A percentile compares a stretch with the other conserved stretches of the same genome.
phyloP scores from a whole-genome alignment of 495 filamentous ascomycete genomes.

The Hypomontagnella submonticulosa region DNA sequence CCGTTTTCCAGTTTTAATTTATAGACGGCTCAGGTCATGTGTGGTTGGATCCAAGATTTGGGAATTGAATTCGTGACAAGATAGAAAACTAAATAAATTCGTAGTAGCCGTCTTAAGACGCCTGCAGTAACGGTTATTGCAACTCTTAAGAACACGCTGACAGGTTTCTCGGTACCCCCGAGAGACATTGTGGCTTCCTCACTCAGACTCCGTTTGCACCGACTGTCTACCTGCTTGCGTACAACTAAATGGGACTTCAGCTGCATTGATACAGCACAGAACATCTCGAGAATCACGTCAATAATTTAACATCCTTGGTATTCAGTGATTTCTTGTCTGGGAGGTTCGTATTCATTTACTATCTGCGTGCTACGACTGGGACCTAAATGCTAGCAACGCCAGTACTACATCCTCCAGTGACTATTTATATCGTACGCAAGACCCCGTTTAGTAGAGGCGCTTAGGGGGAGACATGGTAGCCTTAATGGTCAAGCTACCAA shows the following conservation, averaged over 20 bases:
- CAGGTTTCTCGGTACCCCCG: too few species aligned
- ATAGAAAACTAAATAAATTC: too few species aligned
- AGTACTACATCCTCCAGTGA: constrained; percentile 45
- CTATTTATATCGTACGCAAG: background rate
- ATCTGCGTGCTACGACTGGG: constrained; percentile 33
- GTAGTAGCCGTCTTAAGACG: too few species aligned
- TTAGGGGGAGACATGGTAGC: constrained; percentile 98
- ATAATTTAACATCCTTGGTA: background rate
- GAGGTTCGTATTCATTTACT: constrained; percentile 45
- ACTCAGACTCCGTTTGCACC: too few species aligned
- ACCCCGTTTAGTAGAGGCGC: constrained; percentile 81
- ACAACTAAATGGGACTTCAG: too few species aligned
- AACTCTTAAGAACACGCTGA: too few species aligned
- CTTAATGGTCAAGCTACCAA: constrained; percentile 98
- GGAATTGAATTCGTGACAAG: too few species aligned
- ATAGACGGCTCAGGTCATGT: background rate
- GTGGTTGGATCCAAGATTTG: background rate
- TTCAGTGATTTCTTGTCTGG: constrained; percentile 1
- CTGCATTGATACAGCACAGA: too few species aligned
- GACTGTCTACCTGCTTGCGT: too few species aligned
- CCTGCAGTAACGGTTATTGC: too few species aligned
- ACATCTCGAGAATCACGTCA: too few species aligned
- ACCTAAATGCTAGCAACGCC: constrained; percentile 31
- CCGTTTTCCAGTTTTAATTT: constrained; percentile 1
- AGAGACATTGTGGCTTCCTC: too few species aligned